Evolutionary conservation across 2,329 filamentous ascomycete species (phyloP).

Genomic region (Neofusicoccum parvum): DNA sequence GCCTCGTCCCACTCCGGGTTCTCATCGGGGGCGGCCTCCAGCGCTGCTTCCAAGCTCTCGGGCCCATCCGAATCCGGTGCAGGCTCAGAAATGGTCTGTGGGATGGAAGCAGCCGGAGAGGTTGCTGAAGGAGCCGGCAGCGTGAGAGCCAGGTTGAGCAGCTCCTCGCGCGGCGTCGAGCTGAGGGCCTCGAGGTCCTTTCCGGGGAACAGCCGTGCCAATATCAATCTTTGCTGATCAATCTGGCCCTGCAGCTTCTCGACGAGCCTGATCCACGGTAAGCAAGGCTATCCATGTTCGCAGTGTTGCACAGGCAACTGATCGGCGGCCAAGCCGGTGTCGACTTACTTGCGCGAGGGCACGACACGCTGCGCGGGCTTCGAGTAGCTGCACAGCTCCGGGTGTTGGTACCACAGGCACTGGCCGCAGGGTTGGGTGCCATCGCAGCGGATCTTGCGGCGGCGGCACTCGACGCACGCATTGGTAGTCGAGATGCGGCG

Average conservation of each 20-base stretch:
- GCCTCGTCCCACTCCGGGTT: constrained; percentile 70
- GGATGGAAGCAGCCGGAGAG: neutral
- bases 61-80: constrained; percentile 46
- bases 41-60: constrained; percentile 55
- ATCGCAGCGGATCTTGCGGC: constrained; percentile 82
- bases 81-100: constrained; percentile 35
- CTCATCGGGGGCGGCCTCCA: constrained; percentile 70
- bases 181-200: constrained; percentile 44
- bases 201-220: constrained; percentile 46
- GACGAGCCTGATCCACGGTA: constrained; percentile 60
- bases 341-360: constrained; percentile 72
- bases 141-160: constrained; percentile 49
- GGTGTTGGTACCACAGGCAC: constrained; percentile 78
- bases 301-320: neutral
- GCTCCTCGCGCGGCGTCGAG: constrained; percentile 45
- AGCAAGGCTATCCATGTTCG: constrained; percentile 57
- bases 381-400: constrained; percentile 77
- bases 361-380: constrained; percentile 77
- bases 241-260: constrained; percentile 55
- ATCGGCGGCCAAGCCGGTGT: neutral
- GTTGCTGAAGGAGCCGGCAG: constrained; percentile 36
- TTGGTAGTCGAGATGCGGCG: constrained; percentile 54
- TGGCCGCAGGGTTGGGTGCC: constrained; percentile 80
- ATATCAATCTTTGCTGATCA: constrained; percentile 48
- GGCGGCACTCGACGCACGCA: constrained; percentile 75